phyloP scores from a whole-genome alignment of 106 monocot species.

The Agapanthus africanus region DNA sequence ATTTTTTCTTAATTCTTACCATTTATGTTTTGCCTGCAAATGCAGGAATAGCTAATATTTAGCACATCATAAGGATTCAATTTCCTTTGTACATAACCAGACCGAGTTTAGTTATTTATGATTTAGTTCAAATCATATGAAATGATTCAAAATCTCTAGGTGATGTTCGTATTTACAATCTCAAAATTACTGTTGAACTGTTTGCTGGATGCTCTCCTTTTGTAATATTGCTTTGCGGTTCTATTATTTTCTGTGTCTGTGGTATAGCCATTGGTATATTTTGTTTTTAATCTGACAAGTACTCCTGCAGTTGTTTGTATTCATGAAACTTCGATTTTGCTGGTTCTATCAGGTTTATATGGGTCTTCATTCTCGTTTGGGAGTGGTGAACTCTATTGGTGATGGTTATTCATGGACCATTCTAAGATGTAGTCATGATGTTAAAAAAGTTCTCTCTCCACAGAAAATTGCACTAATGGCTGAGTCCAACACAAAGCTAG shows the following conservation, averaged over 20 bases:
- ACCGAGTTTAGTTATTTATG: background rate
- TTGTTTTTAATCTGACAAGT: background rate
- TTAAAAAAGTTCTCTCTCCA: slow-evolving; percentile 47
- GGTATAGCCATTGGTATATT: background rate
- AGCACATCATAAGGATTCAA: background rate
- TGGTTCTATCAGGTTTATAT: slow-evolving; percentile 47
- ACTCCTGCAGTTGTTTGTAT: background rate
- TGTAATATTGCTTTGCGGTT: background rate
- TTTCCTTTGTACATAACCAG: background rate
- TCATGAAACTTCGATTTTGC: slow-evolving; percentile 3
- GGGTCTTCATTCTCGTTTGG: slow-evolving; percentile 56
- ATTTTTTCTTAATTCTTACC: too few species aligned
- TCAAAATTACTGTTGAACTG: background rate
- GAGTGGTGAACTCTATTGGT: slow-evolving; percentile 40
- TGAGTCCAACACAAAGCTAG: slow-evolving; percentile 82
- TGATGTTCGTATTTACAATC: background rate
- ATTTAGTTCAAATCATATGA: background rate
- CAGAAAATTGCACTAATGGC: slow-evolving; percentile 63
- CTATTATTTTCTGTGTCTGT: background rate
- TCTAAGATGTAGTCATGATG: slow-evolving; percentile 64
- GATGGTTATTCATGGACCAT: slow-evolving; percentile 76
- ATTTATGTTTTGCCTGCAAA: background rate
- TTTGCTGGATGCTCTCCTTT: background rate
- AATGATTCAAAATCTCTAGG: background rate
- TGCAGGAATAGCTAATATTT: background rate